Evolutionary conservation across 768 basidiomycete species (phyloP), one percentile per base, ranked within the genome.

Genomic region (Lentinula boryana): DNA sequence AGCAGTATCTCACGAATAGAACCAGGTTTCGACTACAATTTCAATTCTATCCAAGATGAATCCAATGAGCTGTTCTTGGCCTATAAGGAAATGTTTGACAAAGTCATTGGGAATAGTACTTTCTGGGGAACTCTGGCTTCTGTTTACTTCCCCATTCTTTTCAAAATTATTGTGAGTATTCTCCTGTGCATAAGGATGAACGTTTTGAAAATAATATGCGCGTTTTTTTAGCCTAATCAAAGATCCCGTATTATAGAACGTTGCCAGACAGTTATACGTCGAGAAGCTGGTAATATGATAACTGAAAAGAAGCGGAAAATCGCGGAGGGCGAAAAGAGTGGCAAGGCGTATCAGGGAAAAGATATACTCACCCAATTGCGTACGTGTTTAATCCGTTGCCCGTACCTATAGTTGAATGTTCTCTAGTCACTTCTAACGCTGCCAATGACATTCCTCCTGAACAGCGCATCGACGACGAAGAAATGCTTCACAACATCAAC

Each of bases 71-170:
- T 93, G 7, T 88, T 93, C 64, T 70, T 72, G 33, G 91, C 93
- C 0, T 91, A 92, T 70, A 90, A 86, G 67, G 89, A 93, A 59
- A 91, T 95, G 86, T 94, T 94, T 61, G 87, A 84, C 64, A 78
- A 85, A 4, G 86, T 84, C 16, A 72, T 93, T 16, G 84, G 87
- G 0, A 86, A 86, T 68, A 74, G 79, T 13, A 66, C 70, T 38
- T 71, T 72, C n/a, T 50, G 79, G 27, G 74, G 81, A 62, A 76
- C 78, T 1, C 52, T 86, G 4, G 61, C 86, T 18, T 75, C 76
- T 13, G 75, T 88, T 54, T 88, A 89, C 67, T 71, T 82, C 18
- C 91, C 91, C 5, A 72, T 78, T 35, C 41, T 86, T 9, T 76
- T 79, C 61, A 70, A 66, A 2, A 62, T 88, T 40, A 84, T 88